Evolutionary conservation across 1,284 basidiomycete species (phyloP), one percentile per base, ranked within the genome.

Genomic region (Cutaneotrichosporon spelunceum): DNA sequence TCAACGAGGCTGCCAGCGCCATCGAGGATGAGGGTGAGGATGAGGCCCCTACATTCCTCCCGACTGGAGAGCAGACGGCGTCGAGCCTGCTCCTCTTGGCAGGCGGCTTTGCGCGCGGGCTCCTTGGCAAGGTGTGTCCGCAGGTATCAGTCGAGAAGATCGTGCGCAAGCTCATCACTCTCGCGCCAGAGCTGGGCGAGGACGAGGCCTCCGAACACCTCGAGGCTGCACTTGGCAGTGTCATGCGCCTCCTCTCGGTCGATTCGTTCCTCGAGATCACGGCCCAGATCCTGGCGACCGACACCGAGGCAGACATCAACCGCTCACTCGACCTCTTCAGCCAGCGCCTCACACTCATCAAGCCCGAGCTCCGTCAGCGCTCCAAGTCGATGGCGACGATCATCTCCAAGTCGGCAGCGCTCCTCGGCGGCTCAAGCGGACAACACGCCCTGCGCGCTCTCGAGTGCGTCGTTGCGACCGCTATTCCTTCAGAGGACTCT

Each of bases 1-100:
- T 91, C 24, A 79, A 79, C 24, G 92, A 95, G 76, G 83, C 85
- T 8, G 79, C 83, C 44, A 81, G 88, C 19, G 82, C 93, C 14
- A 71, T 84, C n/a, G 72, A 75, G 0, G 42, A 53, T 16, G 65
- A 67, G 26, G 68, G n/a, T n/a, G n/a, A 71, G 24, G 68, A 68
- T n/a, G 66, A 76, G 45, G 30, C 73, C 75, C 34, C 53, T 27
- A 50, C 39, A n/a, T 47, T 49, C 39, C 50, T 36, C 19, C 47
- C 45, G 1, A 21, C 27, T 11, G 57, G 52, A 23, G 53, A 60
- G 45, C 36, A 60, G 45, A 42, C 52, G 36, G 60, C 55, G 14
- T 30, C 57, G 14, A 57, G 55, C 10, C 81, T 92, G 1, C 73
- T 90, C 10, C 70, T 84, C 3, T 88, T 91, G 66, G 80, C 83